These are phyloP conservation scores for Melanopsichium pennsylvanicum DNA, from an alignment of 1,284 basidiomycete species.

Conservation along the genomic window DNA sequence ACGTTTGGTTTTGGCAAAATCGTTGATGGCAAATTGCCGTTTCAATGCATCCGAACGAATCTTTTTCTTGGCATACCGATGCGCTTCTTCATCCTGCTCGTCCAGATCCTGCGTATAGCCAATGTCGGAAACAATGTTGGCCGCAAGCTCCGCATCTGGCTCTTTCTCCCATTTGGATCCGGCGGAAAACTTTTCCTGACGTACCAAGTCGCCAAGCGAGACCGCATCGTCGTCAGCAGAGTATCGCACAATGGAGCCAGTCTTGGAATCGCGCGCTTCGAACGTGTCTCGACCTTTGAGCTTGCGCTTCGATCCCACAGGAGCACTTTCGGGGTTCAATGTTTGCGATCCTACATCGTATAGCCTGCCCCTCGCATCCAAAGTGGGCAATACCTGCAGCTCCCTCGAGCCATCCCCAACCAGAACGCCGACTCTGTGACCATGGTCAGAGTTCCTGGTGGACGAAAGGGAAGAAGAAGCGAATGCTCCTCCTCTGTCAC, in stretches of 20 bases:
- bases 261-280: slow-evolving; percentile 85
- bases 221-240: slow-evolving; percentile 79
- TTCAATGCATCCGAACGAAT: slow-evolving; percentile 96
- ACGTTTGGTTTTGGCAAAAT: slow-evolving; percentile 92
- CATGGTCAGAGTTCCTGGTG: neutral
- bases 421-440: slow-evolving; percentile 4
- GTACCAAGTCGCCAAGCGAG: slow-evolving; percentile 87
- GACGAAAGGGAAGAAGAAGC: slow-evolving; percentile 15
- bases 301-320: slow-evolving; percentile 70
- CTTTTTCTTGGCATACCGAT: slow-evolving; percentile 86
- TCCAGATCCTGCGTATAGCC: slow-evolving; percentile 79
- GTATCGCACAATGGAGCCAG: slow-evolving; percentile 49
- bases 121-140: slow-evolving; percentile 83
- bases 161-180: slow-evolving; percentile 89
- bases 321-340: slow-evolving; percentile 58
- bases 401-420: slow-evolving; percentile 54
- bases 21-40: slow-evolving; percentile 91
- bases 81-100: slow-evolving; percentile 95
- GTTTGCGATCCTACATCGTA: slow-evolving; percentile 86
- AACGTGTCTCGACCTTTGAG: slow-evolving; percentile 74
- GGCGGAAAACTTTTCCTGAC: slow-evolving; percentile 88
- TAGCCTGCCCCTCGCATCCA: slow-evolving; percentile 83
- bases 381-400: slow-evolving; percentile 84
- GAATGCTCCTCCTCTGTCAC: slow-evolving; percentile 55
- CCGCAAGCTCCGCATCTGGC: slow-evolving; percentile 86